phyloP scores from a whole-genome alignment of 345 rosid species.

The Linum usitatissimum region DNA sequence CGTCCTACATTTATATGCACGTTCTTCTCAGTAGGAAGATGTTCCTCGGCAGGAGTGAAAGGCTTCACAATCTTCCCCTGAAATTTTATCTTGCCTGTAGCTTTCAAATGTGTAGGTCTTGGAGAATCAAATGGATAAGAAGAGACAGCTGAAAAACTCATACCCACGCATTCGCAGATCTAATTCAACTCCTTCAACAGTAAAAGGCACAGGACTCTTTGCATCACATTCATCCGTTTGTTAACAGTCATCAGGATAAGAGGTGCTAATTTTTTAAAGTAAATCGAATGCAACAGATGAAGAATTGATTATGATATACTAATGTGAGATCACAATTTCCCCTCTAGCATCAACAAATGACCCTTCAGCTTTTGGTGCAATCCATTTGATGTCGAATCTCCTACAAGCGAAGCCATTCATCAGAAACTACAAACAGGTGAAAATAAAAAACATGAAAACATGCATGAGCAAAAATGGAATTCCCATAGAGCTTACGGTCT shows the following conservation, averaged over 20 bases:
- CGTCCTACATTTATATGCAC: slow-evolving; percentile 21
- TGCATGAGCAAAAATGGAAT: slow-evolving; percentile 9
- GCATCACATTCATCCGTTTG: slow-evolving; percentile 30
- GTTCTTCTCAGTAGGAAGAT: slow-evolving; percentile 21
- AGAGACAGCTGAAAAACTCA: slow-evolving; percentile 85
- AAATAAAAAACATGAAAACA: slow-evolving; percentile 3
- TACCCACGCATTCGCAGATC: slow-evolving; percentile 92
- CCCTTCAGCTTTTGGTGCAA: slow-evolving; percentile 96
- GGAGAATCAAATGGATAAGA: slow-evolving; percentile 92
- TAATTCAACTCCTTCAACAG: slow-evolving; percentile 81
- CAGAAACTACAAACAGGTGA: slow-evolving; percentile 14
- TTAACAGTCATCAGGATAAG: slow-evolving; percentile 55
- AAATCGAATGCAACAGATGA: slow-evolving; percentile 87
- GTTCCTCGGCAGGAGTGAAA: slow-evolving; percentile 20
- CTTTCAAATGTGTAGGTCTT: slow-evolving; percentile 83
- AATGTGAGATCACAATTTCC: slow-evolving; percentile 84
- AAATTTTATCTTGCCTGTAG: slow-evolving; percentile 86
- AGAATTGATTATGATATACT: slow-evolving; percentile 63
- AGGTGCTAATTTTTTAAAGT: slow-evolving; percentile 60
- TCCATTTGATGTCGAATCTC: slow-evolving; percentile 96
- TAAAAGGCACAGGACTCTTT: slow-evolving; percentile 44
- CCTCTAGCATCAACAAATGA: slow-evolving; percentile 96
- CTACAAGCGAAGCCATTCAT: slow-evolving; percentile 30
- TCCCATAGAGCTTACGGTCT: slow-evolving; percentile 57
- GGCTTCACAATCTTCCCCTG: slow-evolving; percentile 61